These are phyloP conservation scores for Gracilariopsis chorda DNA, from an alignment of 23 red algal genomes.

Conservation along the genomic window DNA sequence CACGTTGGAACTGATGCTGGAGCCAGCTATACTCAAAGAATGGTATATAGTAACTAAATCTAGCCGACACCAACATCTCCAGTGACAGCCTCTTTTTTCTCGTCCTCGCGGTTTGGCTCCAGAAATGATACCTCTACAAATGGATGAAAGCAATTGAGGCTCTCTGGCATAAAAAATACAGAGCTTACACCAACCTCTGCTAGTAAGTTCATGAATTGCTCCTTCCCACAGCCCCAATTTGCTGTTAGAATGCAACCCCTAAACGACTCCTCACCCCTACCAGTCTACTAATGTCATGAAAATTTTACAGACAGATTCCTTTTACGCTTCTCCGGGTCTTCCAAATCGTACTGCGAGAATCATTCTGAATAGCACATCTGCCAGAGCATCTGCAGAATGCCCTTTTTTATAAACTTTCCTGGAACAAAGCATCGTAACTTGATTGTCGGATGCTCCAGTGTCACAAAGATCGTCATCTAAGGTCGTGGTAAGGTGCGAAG, in stretches of 20 bases:
- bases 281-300: background rate
- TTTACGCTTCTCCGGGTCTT: background rate
- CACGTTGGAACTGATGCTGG: no score
- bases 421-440: background rate
- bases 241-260: background rate
- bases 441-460: background rate
- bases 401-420: background rate
- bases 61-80: background rate
- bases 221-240: background rate
- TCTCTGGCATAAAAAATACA: background rate
- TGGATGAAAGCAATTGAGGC: no score
- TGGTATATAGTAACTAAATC: no score
- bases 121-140: no score
- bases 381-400: background rate
- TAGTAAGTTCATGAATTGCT: background rate
- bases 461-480: background rate
- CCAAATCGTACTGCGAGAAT: background rate
- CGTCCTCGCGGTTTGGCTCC: background rate
- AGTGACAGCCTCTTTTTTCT: background rate
- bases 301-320: background rate
- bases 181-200: background rate
- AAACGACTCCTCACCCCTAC: background rate
- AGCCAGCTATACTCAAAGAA: no score
- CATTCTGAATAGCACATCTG: background rate
- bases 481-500: background rate